These are phyloP conservation scores for Tuctoria greenei DNA, from an alignment of 176 grass and related monocot genomes.

Conservation along the genomic window DNA sequence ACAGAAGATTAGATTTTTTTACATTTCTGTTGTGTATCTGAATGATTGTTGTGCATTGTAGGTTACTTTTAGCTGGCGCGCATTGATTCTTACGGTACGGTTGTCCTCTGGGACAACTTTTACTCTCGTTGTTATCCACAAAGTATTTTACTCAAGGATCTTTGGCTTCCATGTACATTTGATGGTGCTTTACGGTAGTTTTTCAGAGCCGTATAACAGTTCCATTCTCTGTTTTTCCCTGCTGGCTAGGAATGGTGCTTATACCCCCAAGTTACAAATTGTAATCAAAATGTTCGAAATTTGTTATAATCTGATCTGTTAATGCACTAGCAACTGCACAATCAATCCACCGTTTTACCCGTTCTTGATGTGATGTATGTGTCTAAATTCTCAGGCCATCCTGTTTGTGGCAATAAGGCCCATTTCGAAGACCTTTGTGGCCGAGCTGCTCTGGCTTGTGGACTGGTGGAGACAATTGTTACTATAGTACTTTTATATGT, in stretches of 20 bases:
- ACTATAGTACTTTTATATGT: too few relatives aligned
- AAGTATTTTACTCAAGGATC: neutral
- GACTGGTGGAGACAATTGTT: too few relatives aligned
- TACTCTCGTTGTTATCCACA: too few relatives aligned
- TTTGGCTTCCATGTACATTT: neutral
- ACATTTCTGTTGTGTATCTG: neutral
- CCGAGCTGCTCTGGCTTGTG: slow-evolving; percentile 87
- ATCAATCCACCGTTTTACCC: too few relatives aligned
- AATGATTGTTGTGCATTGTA: too few relatives aligned
- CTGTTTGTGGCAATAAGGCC: slow-evolving; percentile 74
- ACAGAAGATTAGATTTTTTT: slow-evolving; percentile 17
- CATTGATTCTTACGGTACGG: too few relatives aligned
- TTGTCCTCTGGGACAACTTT: neutral
- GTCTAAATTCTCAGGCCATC: slow-evolving; percentile 42
- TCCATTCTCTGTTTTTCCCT: neutral
- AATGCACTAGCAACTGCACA: neutral
- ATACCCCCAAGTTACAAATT: neutral
- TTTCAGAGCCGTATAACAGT: neutral
- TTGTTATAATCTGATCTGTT: neutral
- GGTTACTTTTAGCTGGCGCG: too few relatives aligned
- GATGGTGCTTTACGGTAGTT: neutral
- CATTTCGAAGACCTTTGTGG: slow-evolving; percentile 61
- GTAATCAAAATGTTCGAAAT: neutral
- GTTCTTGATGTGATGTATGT: neutral
- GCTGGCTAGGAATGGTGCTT: neutral